A percentile compares a stretch with the other conserved stretches of the same genome.
These are phyloP conservation scores for Didymella pomorum DNA, from an alignment of 2,329 filamentous ascomycete genomes.

Conservation along the genomic window DNA sequence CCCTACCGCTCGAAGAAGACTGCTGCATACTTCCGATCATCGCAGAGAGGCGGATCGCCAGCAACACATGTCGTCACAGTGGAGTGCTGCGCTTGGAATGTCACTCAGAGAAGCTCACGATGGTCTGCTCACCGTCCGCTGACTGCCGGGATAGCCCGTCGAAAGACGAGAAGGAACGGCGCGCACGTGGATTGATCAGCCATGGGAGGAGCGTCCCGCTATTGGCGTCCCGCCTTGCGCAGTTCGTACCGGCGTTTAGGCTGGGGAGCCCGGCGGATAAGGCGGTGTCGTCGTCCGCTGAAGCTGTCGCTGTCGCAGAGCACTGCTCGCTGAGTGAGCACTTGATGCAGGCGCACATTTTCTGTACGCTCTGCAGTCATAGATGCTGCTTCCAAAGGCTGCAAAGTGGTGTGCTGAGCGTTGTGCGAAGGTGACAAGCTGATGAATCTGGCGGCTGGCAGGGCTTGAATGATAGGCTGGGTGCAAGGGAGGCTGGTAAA, in stretches of 20 bases:
- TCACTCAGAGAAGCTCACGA: constrained; percentile 15
- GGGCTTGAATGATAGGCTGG: constrained; percentile 24
- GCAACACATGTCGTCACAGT: constrained; percentile 31
- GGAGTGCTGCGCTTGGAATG: constrained; percentile 7
- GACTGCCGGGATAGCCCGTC: constrained; percentile 24
- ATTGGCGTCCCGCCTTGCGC: constrained; percentile 19
- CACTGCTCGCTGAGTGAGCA: constrained; percentile 24
- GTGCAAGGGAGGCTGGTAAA: constrained; percentile 22
- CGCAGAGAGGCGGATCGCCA: constrained; percentile 14
- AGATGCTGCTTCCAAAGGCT: constrained; percentile 16
- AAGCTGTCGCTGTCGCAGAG: constrained; percentile 18
- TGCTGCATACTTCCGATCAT: constrained; percentile 11
- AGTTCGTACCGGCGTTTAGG: constrained; percentile 14
- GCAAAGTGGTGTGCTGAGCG: constrained; percentile 26
- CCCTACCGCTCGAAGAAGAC: constrained; percentile 4
- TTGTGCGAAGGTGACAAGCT: constrained; percentile 29
- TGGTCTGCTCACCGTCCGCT: constrained; percentile 24
- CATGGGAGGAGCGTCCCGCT: constrained; percentile 25
- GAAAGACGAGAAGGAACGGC: constrained; percentile 18
- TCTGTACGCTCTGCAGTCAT: constrained; percentile 20
- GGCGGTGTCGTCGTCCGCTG: constrained; percentile 24
- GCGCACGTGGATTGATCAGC: constrained; percentile 34
- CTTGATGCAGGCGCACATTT: constrained; percentile 13
- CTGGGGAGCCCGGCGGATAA: constrained; percentile 25
- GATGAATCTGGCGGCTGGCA: constrained; percentile 24